Conservation (phyloP, 202 grass and related monocot species). For the Panicum hallii region DNA sequence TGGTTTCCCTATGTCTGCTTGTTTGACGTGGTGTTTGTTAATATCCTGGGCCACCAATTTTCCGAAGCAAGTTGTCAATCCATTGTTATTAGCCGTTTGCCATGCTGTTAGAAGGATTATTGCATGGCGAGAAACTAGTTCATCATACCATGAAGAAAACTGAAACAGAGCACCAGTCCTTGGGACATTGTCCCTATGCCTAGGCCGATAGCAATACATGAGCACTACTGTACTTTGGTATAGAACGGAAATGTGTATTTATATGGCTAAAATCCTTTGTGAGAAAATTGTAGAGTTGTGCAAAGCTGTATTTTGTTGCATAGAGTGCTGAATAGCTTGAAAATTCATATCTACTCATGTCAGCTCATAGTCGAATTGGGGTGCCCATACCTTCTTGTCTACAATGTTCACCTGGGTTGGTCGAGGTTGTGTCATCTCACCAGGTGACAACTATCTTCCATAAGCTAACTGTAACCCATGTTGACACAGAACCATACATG, state of each 20-base stretch:
- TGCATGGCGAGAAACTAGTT: not conserved
- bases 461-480: not conserved
- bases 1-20: not conserved
- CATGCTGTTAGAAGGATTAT: not conserved
- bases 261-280: not conserved
- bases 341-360: not conserved
- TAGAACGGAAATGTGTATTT: not conserved
- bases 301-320: not conserved
- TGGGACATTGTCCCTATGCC: not conserved
- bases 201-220: not conserved
- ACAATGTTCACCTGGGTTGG: not conserved
- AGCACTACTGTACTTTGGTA: not conserved
- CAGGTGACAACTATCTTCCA: not conserved
- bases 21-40: not conserved
- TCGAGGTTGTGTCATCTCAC: not conserved
- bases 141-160: not conserved
- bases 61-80: not conserved
- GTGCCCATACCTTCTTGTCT: not conserved
- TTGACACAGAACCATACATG: not conserved
- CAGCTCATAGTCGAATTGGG: not conserved
- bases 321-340: not conserved
- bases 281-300: not conserved
- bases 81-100: not conserved
- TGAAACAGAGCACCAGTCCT: not conserved
- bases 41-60: no score